Base-by-base conservation (phyloP, 306 rosid species). In the Biancaea sappan region DNA sequence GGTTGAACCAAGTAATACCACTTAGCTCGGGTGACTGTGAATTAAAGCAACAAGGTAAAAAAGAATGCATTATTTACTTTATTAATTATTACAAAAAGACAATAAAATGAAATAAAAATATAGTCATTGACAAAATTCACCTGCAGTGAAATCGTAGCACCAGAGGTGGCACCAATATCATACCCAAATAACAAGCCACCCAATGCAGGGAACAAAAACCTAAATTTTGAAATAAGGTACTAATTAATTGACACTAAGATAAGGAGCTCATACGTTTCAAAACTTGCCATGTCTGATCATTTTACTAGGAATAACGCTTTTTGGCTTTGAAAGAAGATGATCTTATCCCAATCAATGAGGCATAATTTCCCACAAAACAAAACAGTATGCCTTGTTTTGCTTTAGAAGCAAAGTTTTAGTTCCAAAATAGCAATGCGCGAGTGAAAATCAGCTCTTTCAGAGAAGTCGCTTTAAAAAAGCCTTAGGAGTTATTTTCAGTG, bases 121-220 rank as follows among this genome's bases (percentile, higher is more conserved):
- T 66, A 44, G 21, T 44, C 53, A 70, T 4, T 37, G 51, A 72
- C 65, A 82, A 82, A 34, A n/a, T 34, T 65, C 79, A 91, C 95
- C 96, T 81, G 96, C 80, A 94, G 80, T 28, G 98, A 91, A 71
- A 94, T 25, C 61, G 98, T 80, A 73, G 97, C 97, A 46, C 97
- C 91, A 26, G 97, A 94, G 64, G 98, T 94, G 85, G 96, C 97
- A 74, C 98, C 98, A 58, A 94, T 94, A 83, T 94, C 98, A 71
- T 86, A 91, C 71, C 98, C 98, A 51, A 91, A 94, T 78, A 94
- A 88, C 75, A 94, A 87, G 82, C 98, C 98, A 72, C 98, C 98
- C 80, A 94, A 83, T 29, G 98, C 98, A 26, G 98, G 98, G 77
- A 94, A 91, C 73, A 94, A 58, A 79, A 94, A 94, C 88, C 97